phyloP scores from a whole-genome alignment of 2,329 filamentous ascomycete species.

The Myriosclerotinia scirpicola region DNA sequence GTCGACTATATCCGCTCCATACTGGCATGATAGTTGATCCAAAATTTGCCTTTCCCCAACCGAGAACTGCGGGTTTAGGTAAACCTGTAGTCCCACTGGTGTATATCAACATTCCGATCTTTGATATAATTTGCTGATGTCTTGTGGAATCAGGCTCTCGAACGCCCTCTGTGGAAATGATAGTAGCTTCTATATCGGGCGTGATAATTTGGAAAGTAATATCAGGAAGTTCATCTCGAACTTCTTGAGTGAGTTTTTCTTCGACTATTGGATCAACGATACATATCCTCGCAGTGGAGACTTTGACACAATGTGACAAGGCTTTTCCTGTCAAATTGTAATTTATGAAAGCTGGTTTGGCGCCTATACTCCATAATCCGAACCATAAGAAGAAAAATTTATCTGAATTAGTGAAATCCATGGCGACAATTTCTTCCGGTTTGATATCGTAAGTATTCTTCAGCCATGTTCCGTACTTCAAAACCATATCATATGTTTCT shows the following conservation, averaged over 20 bases:
- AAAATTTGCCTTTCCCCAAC: conserved; percentile 65
- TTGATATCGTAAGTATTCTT: conserved; percentile 62
- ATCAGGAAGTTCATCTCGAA: conserved; percentile 50
- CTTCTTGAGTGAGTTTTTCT: conserved; percentile 57
- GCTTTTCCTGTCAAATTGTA: conserved; percentile 75
- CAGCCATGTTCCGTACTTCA: conserved; percentile 76
- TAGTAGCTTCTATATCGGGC: conserved; percentile 55
- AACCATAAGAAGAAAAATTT: conserved; percentile 72
- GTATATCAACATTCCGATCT: conserved; percentile 75
- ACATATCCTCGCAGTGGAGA: conserved; percentile 65
- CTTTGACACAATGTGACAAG: conserved; percentile 70
- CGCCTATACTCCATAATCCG: conserved; percentile 80
- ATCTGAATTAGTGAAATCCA: conserved; percentile 81
- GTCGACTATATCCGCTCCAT: conserved; percentile 58
- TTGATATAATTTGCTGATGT: conserved; percentile 47
- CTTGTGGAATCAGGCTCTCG: conserved; percentile 60
- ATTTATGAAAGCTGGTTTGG: conserved; percentile 82
- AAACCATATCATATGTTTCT: conserved; percentile 67
- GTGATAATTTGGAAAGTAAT: conserved; percentile 64
- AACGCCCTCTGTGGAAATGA: conserved; percentile 51
- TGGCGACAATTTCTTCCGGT: conserved; percentile 72
- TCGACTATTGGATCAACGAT: conserved; percentile 65
- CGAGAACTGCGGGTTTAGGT: conserved; percentile 75
- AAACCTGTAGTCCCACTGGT: conserved; percentile 84
- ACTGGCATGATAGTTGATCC: conserved; percentile 53